Conservation (phyloP, 2,329 filamentous ascomycete species). For the Monosporascus ibericus region DNA sequence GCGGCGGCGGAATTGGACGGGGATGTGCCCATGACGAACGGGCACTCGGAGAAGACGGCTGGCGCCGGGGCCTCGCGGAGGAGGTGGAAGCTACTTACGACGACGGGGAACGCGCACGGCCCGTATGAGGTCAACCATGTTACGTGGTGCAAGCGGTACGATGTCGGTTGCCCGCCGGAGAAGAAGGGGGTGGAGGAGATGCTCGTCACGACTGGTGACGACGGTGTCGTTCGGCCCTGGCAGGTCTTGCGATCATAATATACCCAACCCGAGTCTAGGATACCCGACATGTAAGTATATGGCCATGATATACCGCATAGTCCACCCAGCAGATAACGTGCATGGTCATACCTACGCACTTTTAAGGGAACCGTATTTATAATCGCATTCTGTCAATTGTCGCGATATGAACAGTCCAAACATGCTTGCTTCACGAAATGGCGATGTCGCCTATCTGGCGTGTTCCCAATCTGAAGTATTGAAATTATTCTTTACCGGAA, state of each 20-base stretch:
- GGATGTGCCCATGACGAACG: slow-evolving; percentile 24
- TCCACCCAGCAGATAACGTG: too few relatives aligned
- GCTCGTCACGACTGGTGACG: slow-evolving; percentile 85
- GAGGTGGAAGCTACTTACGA: slow-evolving; percentile 66
- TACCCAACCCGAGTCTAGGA: not conserved
- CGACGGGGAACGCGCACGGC: slow-evolving; percentile 71
- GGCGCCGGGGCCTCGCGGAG: slow-evolving; percentile 23
- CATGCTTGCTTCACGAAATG: too few relatives aligned
- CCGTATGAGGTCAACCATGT: slow-evolving; percentile 94
- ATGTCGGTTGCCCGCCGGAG: slow-evolving; percentile 47
- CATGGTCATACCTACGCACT: not conserved
- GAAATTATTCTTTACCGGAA: too few relatives aligned
- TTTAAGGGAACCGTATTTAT: too few relatives aligned
- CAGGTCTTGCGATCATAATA: slow-evolving; percentile 34
- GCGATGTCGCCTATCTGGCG: too few relatives aligned
- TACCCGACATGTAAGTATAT: not conserved
- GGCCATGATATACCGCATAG: too few relatives aligned
- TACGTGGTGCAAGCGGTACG: slow-evolving; percentile 75
- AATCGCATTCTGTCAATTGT: too few relatives aligned
- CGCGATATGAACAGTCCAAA: too few relatives aligned
- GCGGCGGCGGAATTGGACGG: slow-evolving; percentile 24
- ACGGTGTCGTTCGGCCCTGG: slow-evolving; percentile 85
- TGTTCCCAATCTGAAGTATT: too few relatives aligned
- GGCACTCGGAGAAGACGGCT: slow-evolving; percentile 11
- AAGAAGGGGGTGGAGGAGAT: slow-evolving; percentile 66